A percentile compares a stretch with the other conserved stretches of the same genome.
phyloP scores from a whole-genome alignment of 805 yeast genomes.

The Candida golubevii region DNA sequence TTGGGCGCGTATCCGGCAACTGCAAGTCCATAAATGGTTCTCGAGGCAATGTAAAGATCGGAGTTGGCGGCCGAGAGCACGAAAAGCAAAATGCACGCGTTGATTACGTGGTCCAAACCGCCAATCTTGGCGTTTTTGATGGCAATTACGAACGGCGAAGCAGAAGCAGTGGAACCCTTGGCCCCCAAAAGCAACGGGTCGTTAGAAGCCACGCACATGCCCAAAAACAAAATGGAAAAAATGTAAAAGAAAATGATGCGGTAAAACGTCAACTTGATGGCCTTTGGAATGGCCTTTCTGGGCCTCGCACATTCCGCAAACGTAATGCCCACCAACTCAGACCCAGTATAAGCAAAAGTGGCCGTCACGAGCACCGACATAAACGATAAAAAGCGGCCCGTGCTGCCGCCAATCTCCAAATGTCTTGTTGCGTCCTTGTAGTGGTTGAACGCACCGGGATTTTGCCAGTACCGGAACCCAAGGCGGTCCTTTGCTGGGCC shows the following conservation, averaged over 20 bases:
- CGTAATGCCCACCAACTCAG: constrained; percentile 67
- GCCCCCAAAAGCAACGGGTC: constrained; percentile 18
- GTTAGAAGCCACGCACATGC: constrained; percentile 47
- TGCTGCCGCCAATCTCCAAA: constrained; percentile 36
- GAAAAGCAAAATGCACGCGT: constrained; percentile 19
- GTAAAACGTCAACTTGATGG: constrained; percentile 64
- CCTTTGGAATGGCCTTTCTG: constrained; percentile 64
- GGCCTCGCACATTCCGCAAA: constrained; percentile 71
- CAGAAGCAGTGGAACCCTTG: constrained; percentile 15
- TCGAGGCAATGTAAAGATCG: constrained; percentile 19
- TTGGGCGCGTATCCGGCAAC: constrained; percentile 26
- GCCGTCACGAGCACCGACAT: constrained; percentile 61
- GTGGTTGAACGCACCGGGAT: constrained; percentile 60
- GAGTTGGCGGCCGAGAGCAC: constrained; percentile 23
- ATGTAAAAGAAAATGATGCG: constrained; percentile 61
- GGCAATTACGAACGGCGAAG: constrained; percentile 22
- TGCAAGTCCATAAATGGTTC: constrained; percentile 20
- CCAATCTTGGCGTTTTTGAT: constrained; percentile 19
- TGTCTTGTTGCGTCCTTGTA: constrained; percentile 41
- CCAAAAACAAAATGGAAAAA: constrained; percentile 56
- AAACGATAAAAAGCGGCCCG: constrained; percentile 59
- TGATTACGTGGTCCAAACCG: constrained; percentile 21
- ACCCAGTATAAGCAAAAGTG: constrained; percentile 67
- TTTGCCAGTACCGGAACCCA: constrained; percentile 67
- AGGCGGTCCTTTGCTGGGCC: constrained; percentile 69